Evolutionary conservation across 2,329 filamentous ascomycete species (phyloP), one percentile per base, ranked within the genome.

Genomic region (Ophiognomonia clavigignenti-juglandacearum): DNA sequence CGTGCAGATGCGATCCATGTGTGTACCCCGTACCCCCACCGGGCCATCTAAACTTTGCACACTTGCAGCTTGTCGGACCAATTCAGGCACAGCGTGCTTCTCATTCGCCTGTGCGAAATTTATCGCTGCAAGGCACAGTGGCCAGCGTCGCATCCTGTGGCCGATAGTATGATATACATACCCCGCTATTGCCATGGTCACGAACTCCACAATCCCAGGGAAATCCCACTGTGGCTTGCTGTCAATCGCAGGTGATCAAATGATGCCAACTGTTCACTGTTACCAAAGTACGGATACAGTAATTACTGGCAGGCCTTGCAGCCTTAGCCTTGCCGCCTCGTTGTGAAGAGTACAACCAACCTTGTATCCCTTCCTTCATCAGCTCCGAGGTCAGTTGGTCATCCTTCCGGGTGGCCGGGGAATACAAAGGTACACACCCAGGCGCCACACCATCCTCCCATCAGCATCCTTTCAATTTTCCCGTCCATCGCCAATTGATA

Each of bases 71-170:
- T 26, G 26, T 24, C 26, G 43, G 38, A 29, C 42, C 38, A 42
- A 41, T 52, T 20, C 50, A 52, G 50, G 50, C 23, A 49, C 50
- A 34, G 42, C 23, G 35, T 39, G 35, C 35, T 31, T 52, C 46
- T 49, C 42, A 49, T 52, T 49, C 39, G 50, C 38, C 42, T 44
- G 42, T 36, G 23, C 35, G 26, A 45, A 40, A 43, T 49, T 37
- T 23, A 45, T n/a, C n/a, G 27, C 37, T 51, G 45, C 42, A 51
- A 48, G 47, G 42, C 46, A 49, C 42, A 22, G 24, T 38, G 39
- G 42, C 10, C 23, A 19, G 38, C 27, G 45, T 51, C 26, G 45
- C 38, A 51, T 51, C 45, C 49, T 49, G 36, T 39, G 46, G 34
- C 29, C 37, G 37, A 39, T 29, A 26, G 34, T 32, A 19, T 10